These are phyloP conservation scores for Quercus alba DNA, from an alignment of 306 rosid genomes.

Conservation along the genomic window DNA sequence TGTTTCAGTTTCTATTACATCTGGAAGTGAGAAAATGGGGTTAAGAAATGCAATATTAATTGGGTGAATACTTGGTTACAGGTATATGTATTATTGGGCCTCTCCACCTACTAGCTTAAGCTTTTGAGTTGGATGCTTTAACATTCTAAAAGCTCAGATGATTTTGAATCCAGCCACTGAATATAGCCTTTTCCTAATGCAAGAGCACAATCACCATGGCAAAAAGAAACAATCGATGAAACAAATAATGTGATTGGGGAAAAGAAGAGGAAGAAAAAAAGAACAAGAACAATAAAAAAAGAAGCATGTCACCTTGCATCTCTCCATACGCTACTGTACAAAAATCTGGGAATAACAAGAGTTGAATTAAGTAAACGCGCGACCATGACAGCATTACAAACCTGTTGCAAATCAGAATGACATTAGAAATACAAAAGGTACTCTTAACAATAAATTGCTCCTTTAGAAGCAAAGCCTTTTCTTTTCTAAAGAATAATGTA, in stretches of 20 bases:
- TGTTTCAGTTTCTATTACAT: too few species aligned
- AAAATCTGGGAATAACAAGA: slow-evolving; percentile 80
- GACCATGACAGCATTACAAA: slow-evolving; percentile 84
- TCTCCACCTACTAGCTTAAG: too few species aligned
- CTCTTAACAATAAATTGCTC: background rate
- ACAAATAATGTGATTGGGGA: background rate
- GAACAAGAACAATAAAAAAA: slow-evolving; percentile 13
- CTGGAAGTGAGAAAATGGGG: too few species aligned
- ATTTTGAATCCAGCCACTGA: slow-evolving; percentile 12
- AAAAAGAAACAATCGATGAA: background rate
- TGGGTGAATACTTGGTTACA: too few species aligned
- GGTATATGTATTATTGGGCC: too few species aligned
- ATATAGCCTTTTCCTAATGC: slow-evolving; percentile 1
- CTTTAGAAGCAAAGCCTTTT: slow-evolving; percentile 2
- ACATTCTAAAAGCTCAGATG: background rate
- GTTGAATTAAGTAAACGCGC: slow-evolving; percentile 85
- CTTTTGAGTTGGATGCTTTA: too few species aligned
- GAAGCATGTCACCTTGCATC: slow-evolving; percentile 70
- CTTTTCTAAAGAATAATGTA: slow-evolving; percentile 8
- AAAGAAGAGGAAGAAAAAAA: background rate
- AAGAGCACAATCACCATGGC: slow-evolving; percentile 2
- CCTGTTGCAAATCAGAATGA: slow-evolving; percentile 50
- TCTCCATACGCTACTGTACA: slow-evolving; percentile 93
- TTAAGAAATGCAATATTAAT: too few species aligned
- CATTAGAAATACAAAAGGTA: background rate